A percentile compares a stretch with the other conserved stretches of the same genome.
Conservation (phyloP, 495 filamentous ascomycete genomes). For the Penicillium lividum region DNA sequence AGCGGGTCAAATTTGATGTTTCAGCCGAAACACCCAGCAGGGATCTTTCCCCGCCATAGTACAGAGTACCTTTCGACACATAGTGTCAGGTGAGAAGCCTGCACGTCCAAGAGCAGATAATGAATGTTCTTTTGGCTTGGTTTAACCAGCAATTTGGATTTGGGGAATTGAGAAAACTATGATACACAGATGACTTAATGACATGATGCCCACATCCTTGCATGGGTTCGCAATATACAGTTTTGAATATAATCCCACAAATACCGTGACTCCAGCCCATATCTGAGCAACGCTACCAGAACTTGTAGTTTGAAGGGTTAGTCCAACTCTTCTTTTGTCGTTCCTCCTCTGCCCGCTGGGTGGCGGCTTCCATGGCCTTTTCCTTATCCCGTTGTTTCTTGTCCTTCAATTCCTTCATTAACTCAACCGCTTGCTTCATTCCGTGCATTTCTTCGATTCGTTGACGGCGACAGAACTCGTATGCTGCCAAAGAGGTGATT, state of each 20-base stretch:
- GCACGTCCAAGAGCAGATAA: conserved; percentile 8
- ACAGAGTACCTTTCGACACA: neutral
- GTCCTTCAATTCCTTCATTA: conserved; percentile 71
- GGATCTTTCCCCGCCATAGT: neutral
- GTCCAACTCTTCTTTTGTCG: conserved; percentile 57
- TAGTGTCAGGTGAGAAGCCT: conserved; percentile 1
- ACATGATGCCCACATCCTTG: conserved; percentile 20
- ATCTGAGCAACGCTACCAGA: conserved; percentile 41
- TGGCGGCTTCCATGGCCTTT: conserved; percentile 51
- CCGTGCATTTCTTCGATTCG: conserved; percentile 71
- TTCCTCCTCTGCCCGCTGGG: conserved; percentile 45
- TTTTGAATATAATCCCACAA: conserved; percentile 27
- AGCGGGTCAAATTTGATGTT: conserved; percentile 47
- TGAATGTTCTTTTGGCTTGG: conserved; percentile 7
- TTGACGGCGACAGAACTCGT: conserved; percentile 78
- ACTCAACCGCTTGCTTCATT: conserved; percentile 76
- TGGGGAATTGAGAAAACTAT: conserved; percentile 21
- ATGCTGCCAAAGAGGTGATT: conserved; percentile 60
- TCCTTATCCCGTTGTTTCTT: conserved; percentile 68
- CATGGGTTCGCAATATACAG: conserved; percentile 36
- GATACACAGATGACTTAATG: conserved; percentile 34
- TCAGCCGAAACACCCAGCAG: conserved; percentile 12
- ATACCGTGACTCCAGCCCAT: conserved; percentile 41
- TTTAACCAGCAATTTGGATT: conserved; percentile 14
- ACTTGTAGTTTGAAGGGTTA: conserved; percentile 50